Evolutionary conservation across 1,284 basidiomycete genomes (phyloP), one percentile per base, ranked within the genome.

Genomic region (Ganoderma lingzhi): DNA sequence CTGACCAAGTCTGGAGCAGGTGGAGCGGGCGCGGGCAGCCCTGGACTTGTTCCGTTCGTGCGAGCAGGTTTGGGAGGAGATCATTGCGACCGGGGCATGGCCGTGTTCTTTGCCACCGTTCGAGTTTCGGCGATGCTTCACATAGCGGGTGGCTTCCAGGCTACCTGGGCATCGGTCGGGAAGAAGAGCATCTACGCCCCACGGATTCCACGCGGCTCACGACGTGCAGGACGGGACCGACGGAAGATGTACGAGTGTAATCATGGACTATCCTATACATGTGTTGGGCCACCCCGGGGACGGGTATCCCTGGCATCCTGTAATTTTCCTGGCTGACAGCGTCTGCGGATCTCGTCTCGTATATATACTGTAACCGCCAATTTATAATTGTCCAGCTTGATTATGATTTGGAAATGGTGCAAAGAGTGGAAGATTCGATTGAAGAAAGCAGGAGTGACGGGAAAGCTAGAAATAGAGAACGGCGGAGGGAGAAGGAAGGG

Each of bases 41-140:
- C 81, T 89, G 63, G 87, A 89, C 76, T 76, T 89, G n/a, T 89
- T 87, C 79, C 83, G 88, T 23, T 87, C 84, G 6, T 85, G 81
- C 67, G 84, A 88, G 73, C 80, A 81, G 41, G 71, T 81, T 30
- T 89, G 88, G 81, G 87, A 89, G 74, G 79, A 77, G n/a, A 77
- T 82, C 28, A 80, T 90, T 45, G 75, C 78, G 42, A 78, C 80
- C 12, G 86, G 87, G 15, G 80, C 79, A 15, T 90, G 88, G 89
- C 88, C 88, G 6, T 89, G 87, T 75, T 83, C 85, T 61, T 69
- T 82, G 32, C 81, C 81, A 28, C 81, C 81, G 1, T 69, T 71
- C 30, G 75, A 75, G 37, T 78, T 78, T 68, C 79, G 77, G 2
- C 74, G 74, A 39, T 79, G 76, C 71, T 82, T 82, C 70, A 78